phyloP scores from a whole-genome alignment of 495 filamentous ascomycete genomes.

The Annulohypoxylon nitens region DNA sequence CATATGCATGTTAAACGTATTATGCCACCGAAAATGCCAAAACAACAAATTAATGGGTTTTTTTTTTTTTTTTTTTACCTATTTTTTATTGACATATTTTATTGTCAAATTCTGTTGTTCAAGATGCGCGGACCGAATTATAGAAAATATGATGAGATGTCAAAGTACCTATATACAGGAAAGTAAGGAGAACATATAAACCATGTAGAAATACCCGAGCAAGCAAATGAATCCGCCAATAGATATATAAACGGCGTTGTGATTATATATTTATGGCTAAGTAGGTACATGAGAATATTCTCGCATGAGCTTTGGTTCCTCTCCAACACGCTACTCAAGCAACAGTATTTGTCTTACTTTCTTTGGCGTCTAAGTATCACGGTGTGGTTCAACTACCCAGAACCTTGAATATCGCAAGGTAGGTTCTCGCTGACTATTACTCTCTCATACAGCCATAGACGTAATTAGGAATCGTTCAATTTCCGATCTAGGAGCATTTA shows the following conservation, averaged over 20 bases:
- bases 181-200: background rate
- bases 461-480: conserved; percentile 22
- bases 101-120: no score
- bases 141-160: no score
- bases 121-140: no score
- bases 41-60: background rate
- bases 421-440: conserved; percentile 19
- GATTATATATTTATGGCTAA: no score
- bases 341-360: background rate
- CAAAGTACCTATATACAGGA: no score
- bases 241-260: background rate
- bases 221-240: background rate
- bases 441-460: conserved; percentile 11
- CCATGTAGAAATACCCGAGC: background rate
- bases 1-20: background rate
- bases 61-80: background rate
- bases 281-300: background rate
- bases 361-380: background rate
- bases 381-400: background rate
- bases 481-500: conserved; percentile 19
- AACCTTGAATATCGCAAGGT: conserved; percentile 15
- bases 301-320: background rate
- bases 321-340: background rate
- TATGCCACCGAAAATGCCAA: background rate
- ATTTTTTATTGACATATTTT: no score